Base-by-base conservation (phyloP, 2,329 filamentous ascomycete species). In the Fusarium sp. region DNA sequence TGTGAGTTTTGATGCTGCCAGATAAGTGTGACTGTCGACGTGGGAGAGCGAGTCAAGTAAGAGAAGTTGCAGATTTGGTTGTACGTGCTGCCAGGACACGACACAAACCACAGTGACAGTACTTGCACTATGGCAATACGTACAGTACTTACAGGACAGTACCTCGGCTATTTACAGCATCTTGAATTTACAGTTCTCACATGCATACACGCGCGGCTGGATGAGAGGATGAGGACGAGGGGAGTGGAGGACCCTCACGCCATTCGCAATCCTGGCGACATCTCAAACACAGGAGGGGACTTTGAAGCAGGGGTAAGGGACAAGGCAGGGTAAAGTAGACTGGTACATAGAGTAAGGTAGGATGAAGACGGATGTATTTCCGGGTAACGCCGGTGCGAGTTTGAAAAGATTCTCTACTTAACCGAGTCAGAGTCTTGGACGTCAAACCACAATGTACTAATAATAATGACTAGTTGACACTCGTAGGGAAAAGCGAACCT, bases 181-280 rank as follows among this genome's bases (percentile, higher is more conserved):
- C 49, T 57, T 50, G n/a, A 29, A 49, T 54, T 59, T 68, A 71
- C 45, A 63, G 57, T 68, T 68, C 63, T 68, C 58, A 59, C 67
- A 56, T 71, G 63, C 63, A 70, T 71, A 71, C 63, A 71, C 68
- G 68, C 68, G 68, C 68, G 68, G 68, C 63, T 71, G 68, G 54
- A 56, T 16, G 52, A 47, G 25, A 38, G 43, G 60, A 14, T 4
- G 44, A 22, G 34, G 20, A n/a, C 24, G 40, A 59, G 20, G 29
- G 20, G 45, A 46, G 63, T 52, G 55, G 43, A 40, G 62, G 43
- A 40, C 18, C 18, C 45, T 68, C 49, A 63, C 38, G 51, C 54
- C 54, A 70, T 70, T 63, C 42, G 45, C 44, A 56, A 59, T 45
- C 55, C 62, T 46, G 42, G 62, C 63, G 51, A 68, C 29, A 40